Evolutionary conservation across 1,139 yeast genomes (phyloP), one percentile per base, ranked within the genome.

Genomic region (Candida frijolesensis): DNA sequence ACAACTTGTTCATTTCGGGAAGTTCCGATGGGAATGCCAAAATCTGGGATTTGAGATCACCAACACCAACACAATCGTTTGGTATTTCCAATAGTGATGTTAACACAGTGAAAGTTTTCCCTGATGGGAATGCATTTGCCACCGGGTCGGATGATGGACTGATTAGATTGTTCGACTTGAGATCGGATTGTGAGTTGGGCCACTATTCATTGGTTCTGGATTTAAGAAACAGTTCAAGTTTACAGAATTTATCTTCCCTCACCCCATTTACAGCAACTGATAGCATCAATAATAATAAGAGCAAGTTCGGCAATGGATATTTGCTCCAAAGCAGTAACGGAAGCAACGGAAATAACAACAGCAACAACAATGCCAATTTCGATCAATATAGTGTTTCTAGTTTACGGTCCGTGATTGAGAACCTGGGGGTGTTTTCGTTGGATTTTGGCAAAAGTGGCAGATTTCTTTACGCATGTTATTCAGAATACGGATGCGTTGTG

Each of bases 141-240:
- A 75, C 84, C 2, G 97, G 96, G 1, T 80, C 89, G 41, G 97
- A 90, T 59, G 96, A 89, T 63, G 94, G 95, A 1, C 64, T 78
- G 0, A 74, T 89, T n/a, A 76, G 89, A 49, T 66, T 89, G 48
- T 88, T 82, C 65, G 97, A 92, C 63, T 66, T 88, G 45, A 75
- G 97, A 54, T 78, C 92, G 4, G 96, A 88, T 64, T 83, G 96
- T 57, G 85, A 83, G 56, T 64, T 91, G 42, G 78, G 83, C 5
- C 64, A 63, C 14, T 89, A 84, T 65, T 67, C 78, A 9, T 63
- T 84, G 51, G 33, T 12, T 35, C 49, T 22, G 46, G 53, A 47
- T 22, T 32, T 53, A 12, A 42, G 46, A 38, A 51, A 49, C 42
- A 44, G 22, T 34, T 14, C 43, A 35, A 42, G 41, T 11, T 35